These are phyloP conservation scores for Quercus variabilis DNA, from an alignment of 306 rosid genomes.

Conservation along the genomic window DNA sequence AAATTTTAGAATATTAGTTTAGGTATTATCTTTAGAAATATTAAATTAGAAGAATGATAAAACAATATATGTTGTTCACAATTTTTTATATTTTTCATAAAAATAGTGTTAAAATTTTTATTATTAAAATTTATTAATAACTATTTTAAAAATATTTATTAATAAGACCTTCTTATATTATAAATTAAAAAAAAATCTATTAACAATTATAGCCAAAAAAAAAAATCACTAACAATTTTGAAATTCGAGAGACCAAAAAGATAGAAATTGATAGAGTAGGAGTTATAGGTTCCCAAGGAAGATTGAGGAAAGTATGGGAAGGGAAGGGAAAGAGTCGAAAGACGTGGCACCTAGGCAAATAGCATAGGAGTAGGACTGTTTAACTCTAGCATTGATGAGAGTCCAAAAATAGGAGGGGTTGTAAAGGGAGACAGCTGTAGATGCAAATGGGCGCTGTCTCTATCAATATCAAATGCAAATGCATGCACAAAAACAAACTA, in stretches of 20 bases:
- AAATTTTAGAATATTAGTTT: rapidly evolving
- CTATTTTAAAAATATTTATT: rapidly evolving
- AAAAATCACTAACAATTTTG: background rate
- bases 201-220: too few species aligned
- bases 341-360: too few species aligned
- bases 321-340: background rate
- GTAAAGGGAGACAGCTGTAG: slow-evolving; percentile 1
- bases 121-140: too few species aligned
- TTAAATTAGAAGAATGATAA: rapidly evolving
- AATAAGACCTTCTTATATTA: too few species aligned
- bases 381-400: background rate
- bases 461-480: background rate
- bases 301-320: background rate
- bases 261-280: background rate
- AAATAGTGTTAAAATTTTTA: too few species aligned
- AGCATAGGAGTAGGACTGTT: too few species aligned
- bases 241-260: background rate
- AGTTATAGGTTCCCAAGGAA: background rate
- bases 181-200: too few species aligned
- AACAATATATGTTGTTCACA: rapidly evolving
- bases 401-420: background rate
- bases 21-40: too few species aligned
- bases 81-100: too few species aligned
- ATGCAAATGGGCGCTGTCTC: slow-evolving; percentile 12
- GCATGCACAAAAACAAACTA: background rate